phyloP scores from a whole-genome alignment of 805 yeast species.

The Groenewaldozyma tartarivorans region DNA sequence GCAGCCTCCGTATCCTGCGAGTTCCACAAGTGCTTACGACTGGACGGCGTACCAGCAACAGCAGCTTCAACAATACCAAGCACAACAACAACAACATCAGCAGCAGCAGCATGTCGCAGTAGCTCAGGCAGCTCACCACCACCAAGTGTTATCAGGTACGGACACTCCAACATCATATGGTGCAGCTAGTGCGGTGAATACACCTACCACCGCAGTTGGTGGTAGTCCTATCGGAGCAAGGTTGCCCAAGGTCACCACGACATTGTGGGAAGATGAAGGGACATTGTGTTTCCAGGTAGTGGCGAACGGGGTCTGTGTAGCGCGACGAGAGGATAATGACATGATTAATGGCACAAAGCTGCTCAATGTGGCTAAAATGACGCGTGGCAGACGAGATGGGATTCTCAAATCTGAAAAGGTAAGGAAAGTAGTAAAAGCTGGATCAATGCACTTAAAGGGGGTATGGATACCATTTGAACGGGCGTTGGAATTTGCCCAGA shows the following conservation, averaged over 20 bases:
- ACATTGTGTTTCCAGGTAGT: slow-evolving; percentile 81
- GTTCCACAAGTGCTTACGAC: too few species aligned
- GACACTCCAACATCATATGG: too few species aligned
- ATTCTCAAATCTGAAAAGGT: slow-evolving; percentile 67
- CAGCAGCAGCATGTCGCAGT: background rate
- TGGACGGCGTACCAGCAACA: too few species aligned
- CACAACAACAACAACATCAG: background rate
- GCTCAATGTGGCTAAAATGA: slow-evolving; percentile 77
- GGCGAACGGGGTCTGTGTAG: slow-evolving; percentile 71
- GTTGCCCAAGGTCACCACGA: slow-evolving; percentile 64
- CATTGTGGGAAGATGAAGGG: slow-evolving; percentile 88
- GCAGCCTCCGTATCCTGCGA: too few species aligned
- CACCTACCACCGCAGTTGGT: too few species aligned
- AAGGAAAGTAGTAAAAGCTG: slow-evolving; percentile 75
- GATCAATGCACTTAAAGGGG: slow-evolving; percentile 81
- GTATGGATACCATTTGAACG: slow-evolving; percentile 87
- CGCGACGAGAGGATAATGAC: slow-evolving; percentile 75
- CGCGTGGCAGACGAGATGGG: slow-evolving; percentile 81
- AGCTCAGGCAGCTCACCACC: background rate
- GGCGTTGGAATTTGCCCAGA: slow-evolving; percentile 71
- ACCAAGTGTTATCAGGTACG: background rate
- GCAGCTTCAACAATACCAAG: background rate
- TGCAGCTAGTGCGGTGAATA: too few species aligned
- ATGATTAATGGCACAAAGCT: slow-evolving; percentile 82
- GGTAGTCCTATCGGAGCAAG: too few species aligned